A percentile compares a stretch with the other conserved stretches of the same genome.
These are phyloP conservation scores for Trypanosoma platydactyli DNA, from an alignment of 208 protist genomes.

Conservation along the genomic window DNA sequence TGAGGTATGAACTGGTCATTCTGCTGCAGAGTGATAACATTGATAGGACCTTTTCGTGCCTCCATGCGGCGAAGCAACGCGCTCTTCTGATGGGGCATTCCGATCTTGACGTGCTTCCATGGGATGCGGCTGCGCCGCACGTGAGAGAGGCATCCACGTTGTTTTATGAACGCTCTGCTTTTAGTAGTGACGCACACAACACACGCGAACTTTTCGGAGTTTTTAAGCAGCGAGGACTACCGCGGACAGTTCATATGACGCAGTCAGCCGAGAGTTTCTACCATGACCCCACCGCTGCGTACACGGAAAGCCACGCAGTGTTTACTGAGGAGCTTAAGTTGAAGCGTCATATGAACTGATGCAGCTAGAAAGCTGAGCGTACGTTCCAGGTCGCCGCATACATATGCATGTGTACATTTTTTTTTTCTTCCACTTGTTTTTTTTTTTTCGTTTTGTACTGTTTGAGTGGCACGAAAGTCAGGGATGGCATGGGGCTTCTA, in stretches of 20 bases:
- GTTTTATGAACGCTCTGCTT: conserved; percentile 57
- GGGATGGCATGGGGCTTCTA: too few species aligned
- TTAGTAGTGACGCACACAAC: conserved; percentile 13
- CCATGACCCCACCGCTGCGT: conserved; percentile 72
- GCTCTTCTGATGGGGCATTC: conserved; percentile 79
- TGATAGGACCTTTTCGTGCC: conserved; percentile 42
- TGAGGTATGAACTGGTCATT: conserved; percentile 66
- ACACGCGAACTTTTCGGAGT: conserved; percentile 31
- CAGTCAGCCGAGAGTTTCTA: conserved; percentile 77
- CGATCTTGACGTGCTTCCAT: conserved; percentile 74
- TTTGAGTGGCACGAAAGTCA: background rate
- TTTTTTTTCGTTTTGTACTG: conserved; percentile 19
- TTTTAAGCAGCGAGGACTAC: conserved; percentile 42
- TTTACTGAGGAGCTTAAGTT: conserved; percentile 85
- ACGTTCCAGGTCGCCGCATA: background rate
- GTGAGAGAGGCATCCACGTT: conserved; percentile 57
- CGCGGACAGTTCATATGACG: conserved; percentile 52
- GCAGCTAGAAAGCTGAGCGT: background rate
- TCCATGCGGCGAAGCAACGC: conserved; percentile 60
- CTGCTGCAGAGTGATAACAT: conserved; percentile 71
- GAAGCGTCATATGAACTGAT: conserved; percentile 26
- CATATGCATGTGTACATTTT: background rate
- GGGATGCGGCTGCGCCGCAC: conserved; percentile 52
- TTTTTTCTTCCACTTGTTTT: conserved; percentile 12
- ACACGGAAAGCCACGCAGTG: conserved; percentile 82